phyloP scores from a whole-genome alignment of 1,139 yeast species.

The Saccharomyces hybrid region DNA sequence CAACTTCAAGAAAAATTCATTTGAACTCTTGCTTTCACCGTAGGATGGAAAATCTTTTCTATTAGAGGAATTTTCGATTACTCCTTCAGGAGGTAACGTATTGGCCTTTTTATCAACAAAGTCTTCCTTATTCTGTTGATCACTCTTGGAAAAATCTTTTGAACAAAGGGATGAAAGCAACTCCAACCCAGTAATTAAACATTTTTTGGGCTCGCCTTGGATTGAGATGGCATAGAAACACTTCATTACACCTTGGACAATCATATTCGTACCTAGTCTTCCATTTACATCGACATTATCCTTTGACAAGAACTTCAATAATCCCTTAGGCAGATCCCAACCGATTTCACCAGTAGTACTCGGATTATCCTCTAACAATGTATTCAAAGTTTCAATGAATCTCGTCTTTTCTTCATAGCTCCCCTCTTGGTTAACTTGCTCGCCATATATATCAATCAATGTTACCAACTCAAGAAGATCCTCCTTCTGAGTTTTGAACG shows the following conservation, averaged over 20 bases:
- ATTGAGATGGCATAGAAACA: conserved; percentile 55
- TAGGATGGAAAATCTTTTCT: not conserved
- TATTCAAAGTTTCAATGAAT: conserved; percentile 37
- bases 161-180: conserved; percentile 31
- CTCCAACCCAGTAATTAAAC: conserved; percentile 63
- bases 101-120: conserved; percentile 2
- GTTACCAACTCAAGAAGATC: conserved; percentile 21
- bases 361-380: conserved; percentile 11
- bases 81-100: not conserved
- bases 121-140: conserved; percentile 14
- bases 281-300: conserved; percentile 19
- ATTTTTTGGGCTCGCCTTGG: conserved; percentile 70
- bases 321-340: conserved; percentile 75
- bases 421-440: conserved; percentile 13
- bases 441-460: conserved; percentile 19
- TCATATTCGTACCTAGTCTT: conserved; percentile 11
- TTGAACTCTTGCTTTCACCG: conserved; percentile 12
- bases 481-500: conserved; percentile 13
- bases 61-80: not conserved
- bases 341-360: conserved; percentile 46
- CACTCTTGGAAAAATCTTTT: conserved; percentile 15
- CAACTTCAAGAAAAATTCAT: conserved; percentile 30
- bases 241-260: conserved; percentile 35
- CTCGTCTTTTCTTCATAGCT: conserved; percentile 41
- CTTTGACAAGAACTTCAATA: conserved; percentile 37